Evolutionary conservation across 140 eudicot genomes (phyloP).

Genomic region (Cichorium intybus): DNA sequence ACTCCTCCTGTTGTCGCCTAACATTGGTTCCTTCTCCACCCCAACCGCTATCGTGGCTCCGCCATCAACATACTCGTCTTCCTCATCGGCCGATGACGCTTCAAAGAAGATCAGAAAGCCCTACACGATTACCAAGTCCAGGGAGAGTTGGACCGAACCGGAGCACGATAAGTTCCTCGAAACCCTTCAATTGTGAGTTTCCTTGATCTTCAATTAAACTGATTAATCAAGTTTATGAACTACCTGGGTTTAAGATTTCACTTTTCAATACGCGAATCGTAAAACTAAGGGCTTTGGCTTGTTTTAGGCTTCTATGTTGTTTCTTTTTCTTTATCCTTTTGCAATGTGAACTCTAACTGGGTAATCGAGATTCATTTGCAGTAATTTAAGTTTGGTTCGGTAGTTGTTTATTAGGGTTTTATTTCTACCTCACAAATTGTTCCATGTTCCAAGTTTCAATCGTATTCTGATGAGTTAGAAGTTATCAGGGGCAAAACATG

Average conservation of each 20-base stretch:
- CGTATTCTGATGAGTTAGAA: background rate
- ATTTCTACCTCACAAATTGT: slow-evolving; percentile 3
- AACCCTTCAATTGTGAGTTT: slow-evolving; percentile 93
- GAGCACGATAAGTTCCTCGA: slow-evolving; percentile 98
- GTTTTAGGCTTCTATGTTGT: background rate
- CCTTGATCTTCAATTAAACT: background rate
- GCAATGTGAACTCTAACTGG: slow-evolving; percentile 1
- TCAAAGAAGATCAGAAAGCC: slow-evolving; percentile 81
- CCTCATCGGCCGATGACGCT: slow-evolving; percentile 54
- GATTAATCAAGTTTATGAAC: slow-evolving; percentile 15
- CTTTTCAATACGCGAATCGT: background rate
- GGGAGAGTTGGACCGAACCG: slow-evolving; percentile 98
- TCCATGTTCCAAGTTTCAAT: too few relatives aligned
- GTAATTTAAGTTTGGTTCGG: background rate
- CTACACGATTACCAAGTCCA: slow-evolving; percentile 88
- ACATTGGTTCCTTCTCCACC: slow-evolving; percentile 46
- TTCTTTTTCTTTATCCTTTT: background rate
- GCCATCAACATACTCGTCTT: slow-evolving; percentile 28
- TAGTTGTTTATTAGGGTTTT: slow-evolving; percentile 21
- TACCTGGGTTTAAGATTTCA: slow-evolving; percentile 15
- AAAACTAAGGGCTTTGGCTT: background rate
- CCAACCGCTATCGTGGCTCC: slow-evolving; percentile 33
- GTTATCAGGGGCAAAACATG: background rate
- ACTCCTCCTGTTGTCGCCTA: too few relatives aligned
- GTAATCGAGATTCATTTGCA: background rate